Evolutionary conservation across 2,329 filamentous ascomycete genomes (phyloP), one percentile per base, ranked within the genome.

Genomic region (Colletotrichum tropicicola): DNA sequence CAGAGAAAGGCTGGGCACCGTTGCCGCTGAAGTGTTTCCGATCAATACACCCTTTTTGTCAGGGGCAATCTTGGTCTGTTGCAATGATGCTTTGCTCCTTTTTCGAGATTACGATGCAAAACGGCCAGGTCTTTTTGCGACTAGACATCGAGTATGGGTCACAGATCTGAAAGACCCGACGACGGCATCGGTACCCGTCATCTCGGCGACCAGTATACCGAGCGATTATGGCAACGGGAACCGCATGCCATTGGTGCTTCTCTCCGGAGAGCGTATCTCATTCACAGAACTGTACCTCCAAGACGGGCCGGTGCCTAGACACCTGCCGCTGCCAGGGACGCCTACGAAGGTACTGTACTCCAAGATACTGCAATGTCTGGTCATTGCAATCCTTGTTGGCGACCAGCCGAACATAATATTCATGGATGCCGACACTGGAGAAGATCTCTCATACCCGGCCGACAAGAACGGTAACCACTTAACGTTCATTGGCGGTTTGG

Each of bases 341-440:
- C 86, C 86, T 2, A 76, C 75, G 12, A 82, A 84, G 43, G 69
- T 90, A 1, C 73, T 90, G 4, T 89, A 87, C 70, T 89, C 86
- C 1, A 78, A 82, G 35, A 75, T 75, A 7, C 80, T 88, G 49
- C 79, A 84, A 39, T 86, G 80, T 66, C 79, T 87, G 27, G 74
- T 90, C 39, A 85, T 87, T n/a, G 85, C 82, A 1, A 78, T 86
- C 17, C 75, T 78, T 9, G 70, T 77, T 9, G 74, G 79, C 4
- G 74, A 80, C 5, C 75, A 75, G 27, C 79, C 86, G 8, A 85
- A 82, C 2, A 72, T 91, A 25, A 76, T 81, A 23, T 89, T 91
- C 59, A 73, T 91, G 28, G 85, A 89, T 60, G 80, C 84, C 0
- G 80, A 83, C 7, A 86, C 84, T 0, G 88, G 88, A 1, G 70